Evolutionary conservation across 164 flowering plant genomes (phyloP).

Genomic region (Cinnamomum chago): DNA sequence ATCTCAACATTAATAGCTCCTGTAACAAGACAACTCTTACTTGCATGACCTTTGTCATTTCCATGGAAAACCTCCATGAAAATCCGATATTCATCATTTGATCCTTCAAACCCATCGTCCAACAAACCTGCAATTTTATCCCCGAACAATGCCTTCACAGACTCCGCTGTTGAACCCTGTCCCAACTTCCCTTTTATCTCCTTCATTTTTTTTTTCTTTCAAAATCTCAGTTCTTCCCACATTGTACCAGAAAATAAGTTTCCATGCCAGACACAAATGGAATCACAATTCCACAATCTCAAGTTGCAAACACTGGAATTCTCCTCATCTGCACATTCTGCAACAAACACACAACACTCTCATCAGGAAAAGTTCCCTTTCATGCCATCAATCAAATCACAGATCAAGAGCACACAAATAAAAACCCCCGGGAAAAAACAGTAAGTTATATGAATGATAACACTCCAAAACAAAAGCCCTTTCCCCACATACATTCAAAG

Average conservation of each 20-base stretch:
- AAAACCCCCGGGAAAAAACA: not conserved
- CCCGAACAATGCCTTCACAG: slow-evolving; percentile 32
- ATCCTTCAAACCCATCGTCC: slow-evolving; percentile 73
- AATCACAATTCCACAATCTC: not conserved
- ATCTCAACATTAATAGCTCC: slow-evolving; percentile 36
- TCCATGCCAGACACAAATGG: not conserved
- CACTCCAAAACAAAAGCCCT: too few relatives aligned
- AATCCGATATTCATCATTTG: slow-evolving; percentile 46
- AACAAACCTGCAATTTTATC: slow-evolving; percentile 34
- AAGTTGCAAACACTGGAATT: not conserved
- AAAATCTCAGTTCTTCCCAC: not conserved
- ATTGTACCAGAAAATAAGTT: too few relatives aligned
- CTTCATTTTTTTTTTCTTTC: not conserved
- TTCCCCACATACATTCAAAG: too few relatives aligned
- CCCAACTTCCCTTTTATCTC: slow-evolving; percentile 10
- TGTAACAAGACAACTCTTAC: slow-evolving; percentile 37
- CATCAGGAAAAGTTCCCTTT: not conserved
- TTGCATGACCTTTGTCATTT: slow-evolving; percentile 17
- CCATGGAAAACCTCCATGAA: slow-evolving; percentile 60
- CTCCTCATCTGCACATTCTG: not conserved
- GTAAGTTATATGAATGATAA: too few relatives aligned
- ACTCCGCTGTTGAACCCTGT: slow-evolving; percentile 6
- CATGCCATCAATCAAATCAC: not conserved
- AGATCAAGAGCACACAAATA: not conserved
- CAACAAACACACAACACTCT: not conserved